A percentile compares a stretch with the other conserved stretches of the same genome.
Conservation (phyloP, 352 stramenopile genomes). For the Phytopythium ostracodes region DNA sequence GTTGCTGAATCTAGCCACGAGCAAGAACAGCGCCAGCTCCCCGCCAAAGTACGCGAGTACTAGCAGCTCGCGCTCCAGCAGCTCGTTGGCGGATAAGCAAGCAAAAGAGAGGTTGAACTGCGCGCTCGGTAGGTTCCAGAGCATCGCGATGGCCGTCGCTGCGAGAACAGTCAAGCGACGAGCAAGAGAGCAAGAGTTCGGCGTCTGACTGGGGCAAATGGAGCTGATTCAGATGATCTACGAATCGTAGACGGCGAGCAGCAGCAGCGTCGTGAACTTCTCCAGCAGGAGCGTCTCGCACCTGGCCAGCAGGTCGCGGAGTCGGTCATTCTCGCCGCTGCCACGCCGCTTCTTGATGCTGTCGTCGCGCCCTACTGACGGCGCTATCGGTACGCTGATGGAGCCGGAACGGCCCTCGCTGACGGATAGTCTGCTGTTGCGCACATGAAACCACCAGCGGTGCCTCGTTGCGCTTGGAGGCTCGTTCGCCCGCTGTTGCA, state of each 20-base stretch:
- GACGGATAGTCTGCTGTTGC: not conserved
- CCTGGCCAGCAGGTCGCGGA: not conserved
- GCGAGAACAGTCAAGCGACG: not conserved
- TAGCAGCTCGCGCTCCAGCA: not conserved
- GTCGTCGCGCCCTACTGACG: not conserved
- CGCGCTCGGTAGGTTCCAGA: not conserved
- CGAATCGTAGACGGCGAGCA: not conserved
- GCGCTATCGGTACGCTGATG: not conserved
- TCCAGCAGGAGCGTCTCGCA: constrained; percentile 1
- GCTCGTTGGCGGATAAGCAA: not conserved
- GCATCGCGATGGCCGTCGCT: not conserved
- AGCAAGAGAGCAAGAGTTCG: not conserved
- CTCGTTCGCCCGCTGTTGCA: not conserved
- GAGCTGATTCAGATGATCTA: not conserved
- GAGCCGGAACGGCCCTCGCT: not conserved
- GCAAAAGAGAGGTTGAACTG: not conserved
- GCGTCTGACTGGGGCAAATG: too few relatives aligned
- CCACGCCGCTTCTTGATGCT: constrained; percentile 1
- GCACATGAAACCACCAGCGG: not conserved
- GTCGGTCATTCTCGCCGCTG: not conserved
- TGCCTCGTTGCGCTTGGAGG: not conserved
- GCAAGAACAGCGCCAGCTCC: not conserved
- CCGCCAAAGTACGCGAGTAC: not conserved
- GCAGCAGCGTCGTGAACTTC: not conserved
- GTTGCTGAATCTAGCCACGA: not conserved